A percentile compares a stretch with the other conserved stretches of the same genome.
These are phyloP conservation scores for Rhododendron mucronatum DNA, from an alignment of 148 eudicot genomes.

Conservation along the genomic window DNA sequence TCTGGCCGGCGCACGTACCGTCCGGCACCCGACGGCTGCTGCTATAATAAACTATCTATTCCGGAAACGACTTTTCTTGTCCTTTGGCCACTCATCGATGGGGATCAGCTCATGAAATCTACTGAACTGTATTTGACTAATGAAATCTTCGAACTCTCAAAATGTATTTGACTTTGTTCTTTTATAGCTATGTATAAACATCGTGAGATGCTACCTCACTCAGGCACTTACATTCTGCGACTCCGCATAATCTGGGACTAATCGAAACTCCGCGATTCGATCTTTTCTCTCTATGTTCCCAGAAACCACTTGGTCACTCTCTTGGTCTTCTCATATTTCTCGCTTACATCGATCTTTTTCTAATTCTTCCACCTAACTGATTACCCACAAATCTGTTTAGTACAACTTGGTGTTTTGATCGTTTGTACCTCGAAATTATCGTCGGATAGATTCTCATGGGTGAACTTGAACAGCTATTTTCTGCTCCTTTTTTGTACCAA, in stretches of 20 bases:
- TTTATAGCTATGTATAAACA: neutral
- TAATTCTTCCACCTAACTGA: neutral
- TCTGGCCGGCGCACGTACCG: too few species aligned
- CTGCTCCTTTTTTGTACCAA: slow-evolving; percentile 16
- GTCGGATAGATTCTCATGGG: neutral
- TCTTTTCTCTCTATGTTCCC: neutral
- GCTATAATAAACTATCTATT: too few species aligned
- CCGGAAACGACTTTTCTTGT: too few species aligned
- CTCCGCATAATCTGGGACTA: too few species aligned
- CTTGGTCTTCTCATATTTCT: neutral
- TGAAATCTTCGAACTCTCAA: too few species aligned
- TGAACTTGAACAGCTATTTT: slow-evolving; percentile 14
- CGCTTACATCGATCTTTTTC: neutral
- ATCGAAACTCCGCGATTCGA: too few species aligned
- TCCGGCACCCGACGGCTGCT: too few species aligned
- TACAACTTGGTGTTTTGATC: neutral
- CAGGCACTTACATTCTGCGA: too few species aligned
- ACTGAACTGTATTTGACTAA: too few species aligned
- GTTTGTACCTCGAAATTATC: neutral
- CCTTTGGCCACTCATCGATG: too few species aligned
- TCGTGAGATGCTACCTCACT: neutral
- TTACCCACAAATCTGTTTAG: neutral
- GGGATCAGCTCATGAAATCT: too few species aligned
- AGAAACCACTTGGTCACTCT: neutral
- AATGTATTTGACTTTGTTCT: too few species aligned